Percentiles rank a stretch among this genome's conserved stretches.
phyloP scores from a whole-genome alignment of 306 rosid species.

The Cucurbita moschata region DNA sequence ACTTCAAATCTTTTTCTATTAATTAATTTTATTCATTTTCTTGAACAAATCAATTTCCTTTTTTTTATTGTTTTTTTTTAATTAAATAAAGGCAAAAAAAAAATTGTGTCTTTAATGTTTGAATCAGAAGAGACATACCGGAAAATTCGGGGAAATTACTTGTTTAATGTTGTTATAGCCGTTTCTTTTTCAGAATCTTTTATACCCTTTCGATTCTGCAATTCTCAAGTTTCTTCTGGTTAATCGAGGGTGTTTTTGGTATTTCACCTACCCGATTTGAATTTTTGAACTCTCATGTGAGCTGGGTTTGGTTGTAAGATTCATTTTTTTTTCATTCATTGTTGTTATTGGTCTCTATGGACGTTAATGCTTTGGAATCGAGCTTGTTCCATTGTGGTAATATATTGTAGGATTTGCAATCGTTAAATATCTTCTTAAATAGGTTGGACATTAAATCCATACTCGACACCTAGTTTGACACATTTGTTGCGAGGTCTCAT shows the following conservation, averaged over 20 bases:
- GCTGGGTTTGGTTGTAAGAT: no score
- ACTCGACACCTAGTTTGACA: no score
- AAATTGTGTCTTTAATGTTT: background rate
- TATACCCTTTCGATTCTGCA: background rate
- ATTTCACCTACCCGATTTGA: background rate
- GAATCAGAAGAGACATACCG: slow-evolving; percentile 12
- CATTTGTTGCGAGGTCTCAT: no score
- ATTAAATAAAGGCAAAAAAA: background rate
- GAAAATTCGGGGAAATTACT: slow-evolving; percentile 8
- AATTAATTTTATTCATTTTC: background rate
- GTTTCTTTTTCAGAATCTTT: background rate
- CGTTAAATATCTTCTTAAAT: no score
- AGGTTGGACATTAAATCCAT: no score
- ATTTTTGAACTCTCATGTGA: background rate
- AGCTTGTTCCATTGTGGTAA: no score
- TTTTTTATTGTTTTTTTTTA: background rate
- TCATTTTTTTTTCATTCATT: no score
- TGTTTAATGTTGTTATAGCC: slow-evolving; percentile 5
- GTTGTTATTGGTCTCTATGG: no score
- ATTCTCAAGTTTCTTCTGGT: background rate
- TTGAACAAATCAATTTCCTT: background rate
- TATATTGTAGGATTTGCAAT: no score
- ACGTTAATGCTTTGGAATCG: no score
- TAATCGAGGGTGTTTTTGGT: background rate
- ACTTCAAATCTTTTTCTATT: background rate